Evolutionary conservation across 495 filamentous ascomycete genomes (phyloP), one percentile per base, ranked within the genome.

Genomic region (Cercophora samala): DNA sequence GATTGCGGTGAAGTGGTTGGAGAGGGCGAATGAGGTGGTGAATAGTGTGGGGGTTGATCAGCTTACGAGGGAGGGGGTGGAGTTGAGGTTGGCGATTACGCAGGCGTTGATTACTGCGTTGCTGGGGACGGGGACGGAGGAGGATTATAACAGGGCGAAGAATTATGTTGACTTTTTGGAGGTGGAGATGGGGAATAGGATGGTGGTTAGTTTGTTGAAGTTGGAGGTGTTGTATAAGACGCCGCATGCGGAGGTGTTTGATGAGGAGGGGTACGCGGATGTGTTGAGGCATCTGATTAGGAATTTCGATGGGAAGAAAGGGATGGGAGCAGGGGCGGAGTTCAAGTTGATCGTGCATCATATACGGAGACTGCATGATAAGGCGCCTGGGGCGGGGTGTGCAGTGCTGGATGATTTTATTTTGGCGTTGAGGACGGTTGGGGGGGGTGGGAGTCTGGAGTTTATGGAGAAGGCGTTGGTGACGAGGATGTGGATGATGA

Each of bases 281-380:
- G 75, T 86, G 17, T 66, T 88, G 22, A 76, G 76, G 32, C 79
- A 79, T 29, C 87, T 92, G 77, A 79, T 90, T 25, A 77, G 83
- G 52, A 77, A 79, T 13, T 77, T 87, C 17, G 78, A 86, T 60
- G 77, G 88, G 25, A 46, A 46, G 37, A 46, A 46, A 13, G 15
- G 15, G 37, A 17, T 11, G 37, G 37, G 37, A 13, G 86, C 85
- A 1, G 87, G 90, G 46, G 73, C 76, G 3, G 89, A 82, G 66
- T 87, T 95, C 74, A 91, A 87, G 72, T 83, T 89, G 29, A 78
- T 94, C 8, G 82, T 92, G 68, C 82, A 89, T 68, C 87, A 91
- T 69, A 85, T 92, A 42, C 83, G 90, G 65, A 88, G 87, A 69
- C 77, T 93, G 32, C 80, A 84, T 62, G 79, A 82, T 1, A 87